These are phyloP conservation scores for Trichoderma virens DNA, from an alignment of 495 filamentous ascomycete genomes.

Conservation along the genomic window DNA sequence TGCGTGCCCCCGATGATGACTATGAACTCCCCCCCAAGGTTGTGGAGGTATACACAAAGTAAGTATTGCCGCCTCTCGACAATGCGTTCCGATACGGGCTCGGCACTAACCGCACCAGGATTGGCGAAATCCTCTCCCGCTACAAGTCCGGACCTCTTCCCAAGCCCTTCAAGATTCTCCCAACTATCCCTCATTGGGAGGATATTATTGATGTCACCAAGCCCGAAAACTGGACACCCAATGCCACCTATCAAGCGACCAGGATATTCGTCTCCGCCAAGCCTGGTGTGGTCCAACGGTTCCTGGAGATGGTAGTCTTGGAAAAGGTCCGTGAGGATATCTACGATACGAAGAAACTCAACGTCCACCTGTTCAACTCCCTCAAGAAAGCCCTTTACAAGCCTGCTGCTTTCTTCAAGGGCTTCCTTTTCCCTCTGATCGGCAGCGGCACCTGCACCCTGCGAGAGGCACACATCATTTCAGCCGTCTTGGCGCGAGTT, in stretches of 20 bases:
- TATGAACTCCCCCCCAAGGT: slow-evolving; percentile 83
- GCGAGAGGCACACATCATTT: slow-evolving; percentile 84
- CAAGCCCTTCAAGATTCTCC: slow-evolving; percentile 95
- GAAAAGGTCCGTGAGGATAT: slow-evolving; percentile 79
- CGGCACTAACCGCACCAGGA: slow-evolving; percentile 37
- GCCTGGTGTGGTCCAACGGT: slow-evolving; percentile 66
- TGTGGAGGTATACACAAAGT: slow-evolving; percentile 89
- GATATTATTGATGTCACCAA: slow-evolving; percentile 74
- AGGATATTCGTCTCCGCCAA: slow-evolving; percentile 80
- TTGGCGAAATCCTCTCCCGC: slow-evolving; percentile 79
- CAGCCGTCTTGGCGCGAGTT: slow-evolving; percentile 33
- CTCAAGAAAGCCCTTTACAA: slow-evolving; percentile 93
- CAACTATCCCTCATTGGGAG: slow-evolving; percentile 83
- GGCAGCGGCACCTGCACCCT: slow-evolving; percentile 71
- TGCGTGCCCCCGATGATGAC: slow-evolving; percentile 53
- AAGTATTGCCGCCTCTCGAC: slow-evolving; percentile 20
- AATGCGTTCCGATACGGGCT: background rate
- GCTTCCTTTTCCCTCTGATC: slow-evolving; percentile 84
- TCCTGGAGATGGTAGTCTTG: slow-evolving; percentile 72
- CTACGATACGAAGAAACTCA: slow-evolving; percentile 77
- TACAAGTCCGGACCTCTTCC: slow-evolving; percentile 93
- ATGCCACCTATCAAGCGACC: slow-evolving; percentile 79
- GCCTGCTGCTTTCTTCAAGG: slow-evolving; percentile 94
- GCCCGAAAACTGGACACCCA: slow-evolving; percentile 79
- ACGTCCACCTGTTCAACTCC: slow-evolving; percentile 88